Percentiles rank a stretch among this genome's conserved stretches.
phyloP scores from a whole-genome alignment of 495 filamentous ascomycete genomes.

The Xylaria intraflava region DNA sequence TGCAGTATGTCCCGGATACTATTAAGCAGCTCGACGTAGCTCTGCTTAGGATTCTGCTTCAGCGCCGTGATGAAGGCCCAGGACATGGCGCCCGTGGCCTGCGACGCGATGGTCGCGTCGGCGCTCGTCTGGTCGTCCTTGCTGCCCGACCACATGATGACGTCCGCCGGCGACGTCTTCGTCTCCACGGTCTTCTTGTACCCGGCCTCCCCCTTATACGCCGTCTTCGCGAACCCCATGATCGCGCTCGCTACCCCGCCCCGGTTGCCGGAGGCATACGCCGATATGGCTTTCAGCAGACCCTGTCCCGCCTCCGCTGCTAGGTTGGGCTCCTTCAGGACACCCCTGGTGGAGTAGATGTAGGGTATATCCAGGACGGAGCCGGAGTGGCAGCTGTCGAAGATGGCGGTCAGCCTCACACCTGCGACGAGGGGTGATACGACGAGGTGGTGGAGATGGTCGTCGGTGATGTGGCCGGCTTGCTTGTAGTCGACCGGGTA shows the following conservation, averaged over 20 bases:
- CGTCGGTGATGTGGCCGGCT: constrained; percentile 92
- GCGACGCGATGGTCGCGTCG: constrained; percentile 58
- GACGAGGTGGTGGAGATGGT: constrained; percentile 89
- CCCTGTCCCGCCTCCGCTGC: constrained; percentile 94
- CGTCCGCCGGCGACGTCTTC: constrained; percentile 93
- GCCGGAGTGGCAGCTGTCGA: constrained; percentile 96
- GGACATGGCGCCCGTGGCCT: constrained; percentile 96
- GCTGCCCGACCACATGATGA: constrained; percentile 95
- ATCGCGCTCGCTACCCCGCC: constrained; percentile 65
- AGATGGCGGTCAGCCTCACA: constrained; percentile 90
- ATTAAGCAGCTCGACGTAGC: constrained; percentile 89
- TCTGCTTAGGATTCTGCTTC: constrained; percentile 91
- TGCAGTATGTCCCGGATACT: constrained; percentile 85
- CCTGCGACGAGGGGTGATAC: constrained; percentile 75
- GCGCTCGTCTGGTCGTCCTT: constrained; percentile 89
- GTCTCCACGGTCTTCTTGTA: constrained; percentile 77
- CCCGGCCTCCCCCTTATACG: constrained; percentile 75
- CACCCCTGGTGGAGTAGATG: constrained; percentile 86
- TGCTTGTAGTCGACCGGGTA: constrained; percentile 89
- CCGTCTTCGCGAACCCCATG: constrained; percentile 79
- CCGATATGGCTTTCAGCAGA: constrained; percentile 71
- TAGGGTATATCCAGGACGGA: constrained; percentile 95
- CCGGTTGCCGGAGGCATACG: constrained; percentile 80
- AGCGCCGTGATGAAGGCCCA: constrained; percentile 88
- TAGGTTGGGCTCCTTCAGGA: constrained; percentile 97